phyloP scores from a whole-genome alignment of 495 filamentous ascomycete species.

The Penicillium fimorum region DNA sequence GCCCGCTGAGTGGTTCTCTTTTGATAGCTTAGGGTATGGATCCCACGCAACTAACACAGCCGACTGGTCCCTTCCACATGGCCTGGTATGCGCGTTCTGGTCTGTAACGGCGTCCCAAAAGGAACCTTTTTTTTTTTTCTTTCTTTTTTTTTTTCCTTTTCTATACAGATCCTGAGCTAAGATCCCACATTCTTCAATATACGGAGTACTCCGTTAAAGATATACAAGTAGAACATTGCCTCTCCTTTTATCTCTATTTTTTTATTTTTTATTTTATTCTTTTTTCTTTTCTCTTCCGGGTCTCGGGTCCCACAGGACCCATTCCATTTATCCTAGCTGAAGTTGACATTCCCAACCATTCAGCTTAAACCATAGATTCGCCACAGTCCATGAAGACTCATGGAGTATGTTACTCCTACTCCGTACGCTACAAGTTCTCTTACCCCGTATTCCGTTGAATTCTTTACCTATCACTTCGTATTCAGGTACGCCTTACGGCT shows the following conservation, averaged over 20 bases:
- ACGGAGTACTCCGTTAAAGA: not conserved
- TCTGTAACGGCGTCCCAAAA: not conserved
- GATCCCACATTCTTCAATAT: not conserved
- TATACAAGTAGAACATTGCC: not conserved
- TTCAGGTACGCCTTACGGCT: not conserved
- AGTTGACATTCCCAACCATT: constrained; percentile 3
- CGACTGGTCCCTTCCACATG: constrained; percentile 16
- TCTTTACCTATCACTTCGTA: not conserved
- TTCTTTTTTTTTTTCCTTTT: constrained; percentile 11
- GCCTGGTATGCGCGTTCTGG: constrained; percentile 12
- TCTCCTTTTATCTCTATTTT: not conserved
- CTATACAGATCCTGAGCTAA: too few species aligned
- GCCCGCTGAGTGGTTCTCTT: constrained; percentile 25
- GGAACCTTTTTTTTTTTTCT: not conserved
- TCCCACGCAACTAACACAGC: constrained; percentile 13
- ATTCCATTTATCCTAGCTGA: constrained; percentile 11
- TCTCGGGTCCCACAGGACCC: constrained; percentile 7
- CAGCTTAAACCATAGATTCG: constrained; percentile 25
- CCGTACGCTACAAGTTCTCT: not conserved
- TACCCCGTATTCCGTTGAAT: constrained; percentile 12
- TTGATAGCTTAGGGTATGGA: constrained; percentile 23
- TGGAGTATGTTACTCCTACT: constrained; percentile 10
- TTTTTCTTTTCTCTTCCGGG: not conserved
- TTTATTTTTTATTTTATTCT: too few species aligned
- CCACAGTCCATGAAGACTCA: constrained; percentile 17